Evolutionary conservation across 2,329 filamentous ascomycete genomes (phyloP), one percentile per base, ranked within the genome.

Genomic region (Diaporthe sp.): DNA sequence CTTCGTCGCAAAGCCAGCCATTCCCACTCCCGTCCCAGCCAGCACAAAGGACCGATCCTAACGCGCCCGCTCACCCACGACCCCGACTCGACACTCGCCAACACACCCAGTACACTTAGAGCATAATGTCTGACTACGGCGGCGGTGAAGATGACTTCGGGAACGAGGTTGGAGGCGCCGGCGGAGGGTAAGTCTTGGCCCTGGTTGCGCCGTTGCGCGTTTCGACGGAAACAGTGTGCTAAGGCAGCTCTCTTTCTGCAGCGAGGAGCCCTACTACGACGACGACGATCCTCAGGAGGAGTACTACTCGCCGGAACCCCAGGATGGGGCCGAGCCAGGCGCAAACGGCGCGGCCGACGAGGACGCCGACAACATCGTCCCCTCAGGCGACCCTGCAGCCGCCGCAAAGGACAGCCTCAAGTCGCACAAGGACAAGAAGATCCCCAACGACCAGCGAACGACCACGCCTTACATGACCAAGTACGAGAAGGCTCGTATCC

Each of bases 391-490:
- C 81, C 89, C 91, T 25, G 88, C 90, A 44, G 91, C 91, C 34
- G 85, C 87, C 0, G 91, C 91, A 47, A 90, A 89, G 82, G 85
- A 85, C 74, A 87, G 84, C 80, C 88, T 90, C 72, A 90, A 90
- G 82, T 87, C 88, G 67, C 86, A 89, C 81, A 92, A 92, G 82
- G 91, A 96, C 86, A 98, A 97, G 90, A 97, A 95, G 87, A 96
- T 99, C 68, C 91, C 95, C 74, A 94, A 95, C 79, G 94, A 96
- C 79, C 91, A 98, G 86, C 92, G 97, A 81, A 94, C 92, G 34
- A 99, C 97, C 12, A 99, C 97, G 39, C 97, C 96, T 3, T 99
- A 98, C 87, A 98, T 99, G 96, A 99, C 97, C 79, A 99, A 99
- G 88, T 99, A 99, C 86, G 97, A 99, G 89, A 92, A 93, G 80